Percentiles rank a stretch among this genome's conserved stretches.
Evolutionary conservation across 306 rosid species (phyloP).

Genomic region (Prosopis cineraria): DNA sequence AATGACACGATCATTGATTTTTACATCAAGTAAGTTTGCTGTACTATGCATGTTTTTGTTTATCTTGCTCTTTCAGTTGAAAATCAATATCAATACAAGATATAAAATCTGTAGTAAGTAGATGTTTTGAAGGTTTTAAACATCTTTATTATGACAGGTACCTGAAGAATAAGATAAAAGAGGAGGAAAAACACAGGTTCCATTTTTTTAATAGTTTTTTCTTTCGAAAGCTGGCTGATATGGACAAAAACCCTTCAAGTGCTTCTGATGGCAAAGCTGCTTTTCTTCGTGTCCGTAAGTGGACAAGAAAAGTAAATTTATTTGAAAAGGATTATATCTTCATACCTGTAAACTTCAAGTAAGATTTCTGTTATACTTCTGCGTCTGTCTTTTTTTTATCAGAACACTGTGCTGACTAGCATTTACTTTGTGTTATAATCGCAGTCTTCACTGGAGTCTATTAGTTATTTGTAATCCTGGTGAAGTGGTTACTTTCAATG

Average conservation of each 20-base stretch:
- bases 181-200: conserved; percentile 56
- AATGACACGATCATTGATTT: conserved; percentile 86
- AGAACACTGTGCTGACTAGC: conserved; percentile 32
- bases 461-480: conserved; percentile 80
- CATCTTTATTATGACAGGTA: conserved; percentile 53
- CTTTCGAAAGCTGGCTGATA: conserved; percentile 79
- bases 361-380: conserved; percentile 39
- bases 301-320: conserved; percentile 86
- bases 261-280: conserved; percentile 75
- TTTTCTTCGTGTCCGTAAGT: conserved; percentile 78
- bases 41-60: neutral
- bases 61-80: neutral
- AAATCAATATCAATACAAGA: neutral
- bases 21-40: conserved; percentile 68
- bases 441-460: conserved; percentile 84
- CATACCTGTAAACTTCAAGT: conserved; percentile 89
- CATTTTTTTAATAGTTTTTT: conserved; percentile 87
- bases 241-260: conserved; percentile 74
- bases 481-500: conserved; percentile 59
- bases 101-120: neutral
- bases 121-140: conserved; percentile 1
- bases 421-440: conserved; percentile 38
- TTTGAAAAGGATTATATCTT: conserved; percentile 83
- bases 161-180: conserved; percentile 64
- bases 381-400: conserved; percentile 19